These are phyloP conservation scores for maize (Zea mays) DNA, from an alignment of 176 grass and related monocot genomes.

Conservation along the genomic window DNA sequence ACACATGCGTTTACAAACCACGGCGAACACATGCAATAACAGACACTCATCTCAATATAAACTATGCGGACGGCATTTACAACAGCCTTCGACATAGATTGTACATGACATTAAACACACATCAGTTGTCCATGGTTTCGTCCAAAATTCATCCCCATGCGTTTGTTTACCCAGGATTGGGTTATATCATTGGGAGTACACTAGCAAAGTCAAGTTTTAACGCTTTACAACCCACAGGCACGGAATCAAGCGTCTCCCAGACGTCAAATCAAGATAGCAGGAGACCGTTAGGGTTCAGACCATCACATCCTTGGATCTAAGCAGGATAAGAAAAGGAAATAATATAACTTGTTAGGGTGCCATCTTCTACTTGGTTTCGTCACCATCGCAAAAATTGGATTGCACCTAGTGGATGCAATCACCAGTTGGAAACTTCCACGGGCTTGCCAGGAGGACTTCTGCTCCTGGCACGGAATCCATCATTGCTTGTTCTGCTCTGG, in stretches of 20 bases:
- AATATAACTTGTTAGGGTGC: slow-evolving; percentile 39
- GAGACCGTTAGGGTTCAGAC: slow-evolving; percentile 13
- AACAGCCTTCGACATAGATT: slow-evolving; percentile 11
- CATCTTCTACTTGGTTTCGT: slow-evolving; percentile 35
- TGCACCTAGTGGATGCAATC: slow-evolving; percentile 25
- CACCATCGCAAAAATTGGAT: slow-evolving; percentile 33
- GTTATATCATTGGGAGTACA: slow-evolving; percentile 37
- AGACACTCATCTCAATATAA: slow-evolving; percentile 16
- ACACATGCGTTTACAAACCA: no score
- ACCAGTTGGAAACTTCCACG: slow-evolving; percentile 52
- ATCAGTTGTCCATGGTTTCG: slow-evolving; percentile 9
- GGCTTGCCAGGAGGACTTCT: slow-evolving; percentile 49
- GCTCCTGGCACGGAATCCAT: slow-evolving; percentile 39
- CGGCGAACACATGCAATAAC: not conserved
- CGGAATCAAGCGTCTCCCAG: slow-evolving; percentile 28
- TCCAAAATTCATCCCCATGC: slow-evolving; percentile 36
- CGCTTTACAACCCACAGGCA: slow-evolving; percentile 15
- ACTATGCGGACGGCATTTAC: slow-evolving; percentile 22
- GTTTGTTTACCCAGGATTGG: not conserved
- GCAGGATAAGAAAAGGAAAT: not conserved
- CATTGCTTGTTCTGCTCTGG: slow-evolving; percentile 33
- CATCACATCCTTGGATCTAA: slow-evolving; percentile 28
- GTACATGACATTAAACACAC: slow-evolving; percentile 23
- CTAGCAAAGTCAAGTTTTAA: slow-evolving; percentile 29
- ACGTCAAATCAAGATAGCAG: slow-evolving; percentile 19